A percentile compares a stretch with the other conserved stretches of the same genome.
Evolutionary conservation across 306 rosid species (phyloP).

Genomic region (Quercus wislizeni): DNA sequence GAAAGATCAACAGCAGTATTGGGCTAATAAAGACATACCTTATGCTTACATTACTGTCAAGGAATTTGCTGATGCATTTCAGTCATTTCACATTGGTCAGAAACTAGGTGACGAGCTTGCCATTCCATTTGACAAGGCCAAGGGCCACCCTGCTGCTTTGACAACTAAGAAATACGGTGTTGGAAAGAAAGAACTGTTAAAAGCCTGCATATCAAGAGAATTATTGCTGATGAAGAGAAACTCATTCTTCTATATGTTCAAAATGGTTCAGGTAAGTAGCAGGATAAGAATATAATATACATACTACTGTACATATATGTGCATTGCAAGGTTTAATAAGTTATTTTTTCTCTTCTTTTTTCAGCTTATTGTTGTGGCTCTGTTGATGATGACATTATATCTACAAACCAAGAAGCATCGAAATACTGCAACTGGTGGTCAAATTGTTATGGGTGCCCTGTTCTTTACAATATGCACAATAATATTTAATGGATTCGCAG

Average conservation of each 20-base stretch:
- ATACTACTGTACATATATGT: too few species aligned
- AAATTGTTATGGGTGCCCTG: slow-evolving; percentile 71
- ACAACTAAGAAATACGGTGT: slow-evolving; percentile 63
- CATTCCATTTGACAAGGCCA: slow-evolving; percentile 62
- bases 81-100: slow-evolving; percentile 64
- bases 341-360: background rate
- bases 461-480: slow-evolving; percentile 54
- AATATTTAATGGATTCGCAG: slow-evolving; percentile 82
- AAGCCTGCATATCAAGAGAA: slow-evolving; percentile 82
- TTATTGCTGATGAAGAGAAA: slow-evolving; percentile 89
- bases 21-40: slow-evolving; percentile 63
- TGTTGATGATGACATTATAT: slow-evolving; percentile 68
- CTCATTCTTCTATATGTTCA: slow-evolving; percentile 63
- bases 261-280: slow-evolving; percentile 59
- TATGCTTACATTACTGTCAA: slow-evolving; percentile 52
- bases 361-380: slow-evolving; percentile 63
- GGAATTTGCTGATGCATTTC: slow-evolving; percentile 73
- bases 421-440: slow-evolving; percentile 58
- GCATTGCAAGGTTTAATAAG: too few species aligned
- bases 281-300: too few species aligned
- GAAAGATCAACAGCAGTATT: slow-evolving; percentile 90
- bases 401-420: slow-evolving; percentile 70
- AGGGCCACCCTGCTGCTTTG: slow-evolving; percentile 74
- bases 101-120: slow-evolving; percentile 79
- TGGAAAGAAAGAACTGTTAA: slow-evolving; percentile 59